These are phyloP conservation scores for Trametes maxima DNA, from an alignment of 768 basidiomycete genomes.

Conservation along the genomic window DNA sequence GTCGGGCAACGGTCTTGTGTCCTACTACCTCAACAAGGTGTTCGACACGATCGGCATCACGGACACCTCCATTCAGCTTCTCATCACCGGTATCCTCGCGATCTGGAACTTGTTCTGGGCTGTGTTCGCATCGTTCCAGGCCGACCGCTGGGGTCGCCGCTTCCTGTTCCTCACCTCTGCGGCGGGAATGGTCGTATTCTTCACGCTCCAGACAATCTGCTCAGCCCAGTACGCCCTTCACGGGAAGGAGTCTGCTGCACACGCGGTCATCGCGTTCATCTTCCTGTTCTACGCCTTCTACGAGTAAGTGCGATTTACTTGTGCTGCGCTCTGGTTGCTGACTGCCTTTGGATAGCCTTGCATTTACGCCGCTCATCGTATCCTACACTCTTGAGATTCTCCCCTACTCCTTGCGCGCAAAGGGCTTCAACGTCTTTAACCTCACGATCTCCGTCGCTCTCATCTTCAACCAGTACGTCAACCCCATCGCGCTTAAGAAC, in stretches of 20 bases:
- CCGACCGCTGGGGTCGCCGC: slow-evolving; percentile 72
- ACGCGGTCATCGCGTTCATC: slow-evolving; percentile 81
- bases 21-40: slow-evolving; percentile 79
- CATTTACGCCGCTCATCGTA: slow-evolving; percentile 85
- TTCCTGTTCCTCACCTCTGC: slow-evolving; percentile 65
- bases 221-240: slow-evolving; percentile 57
- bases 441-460: slow-evolving; percentile 76
- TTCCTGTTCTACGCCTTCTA: slow-evolving; percentile 82
- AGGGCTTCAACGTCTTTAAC: slow-evolving; percentile 83
- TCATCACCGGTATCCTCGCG: slow-evolving; percentile 83
- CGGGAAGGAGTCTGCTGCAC: slow-evolving; percentile 47
- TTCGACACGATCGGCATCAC: slow-evolving; percentile 70
- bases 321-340: not conserved
- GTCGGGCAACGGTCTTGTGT: slow-evolving; percentile 85
- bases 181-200: slow-evolving; percentile 64
- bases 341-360: slow-evolving; percentile 44
- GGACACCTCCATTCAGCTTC: slow-evolving; percentile 60
- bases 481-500: slow-evolving; percentile 70
- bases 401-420: slow-evolving; percentile 80
- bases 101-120: slow-evolving; percentile 79
- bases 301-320: slow-evolving; percentile 50
- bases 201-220: slow-evolving; percentile 68
- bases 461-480: slow-evolving; percentile 89
- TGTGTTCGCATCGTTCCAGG: slow-evolving; percentile 54
- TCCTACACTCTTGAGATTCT: slow-evolving; percentile 90